Evolutionary conservation across 495 filamentous ascomycete genomes (phyloP).

Genomic region (Hypoxylon cercidicola): DNA sequence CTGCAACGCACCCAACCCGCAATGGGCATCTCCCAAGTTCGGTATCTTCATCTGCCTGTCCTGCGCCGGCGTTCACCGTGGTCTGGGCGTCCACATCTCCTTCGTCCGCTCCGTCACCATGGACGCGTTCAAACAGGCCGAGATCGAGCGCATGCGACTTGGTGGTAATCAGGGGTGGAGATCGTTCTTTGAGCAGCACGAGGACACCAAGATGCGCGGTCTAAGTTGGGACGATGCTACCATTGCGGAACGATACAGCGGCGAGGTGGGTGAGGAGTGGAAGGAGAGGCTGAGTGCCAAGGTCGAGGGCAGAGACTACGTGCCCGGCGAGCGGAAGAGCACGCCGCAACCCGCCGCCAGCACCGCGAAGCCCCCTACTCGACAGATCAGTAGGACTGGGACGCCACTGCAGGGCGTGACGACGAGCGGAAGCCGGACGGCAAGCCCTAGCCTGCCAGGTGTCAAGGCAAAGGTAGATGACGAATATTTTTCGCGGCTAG

Average conservation of each 20-base stretch:
- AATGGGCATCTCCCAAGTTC: constrained; percentile 85
- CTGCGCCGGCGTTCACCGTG: constrained; percentile 94
- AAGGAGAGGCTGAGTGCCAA: constrained; percentile 89
- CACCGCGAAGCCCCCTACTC: constrained; percentile 48
- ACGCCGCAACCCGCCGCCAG: constrained; percentile 51
- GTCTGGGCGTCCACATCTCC: constrained; percentile 96
- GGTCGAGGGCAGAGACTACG: constrained; percentile 85
- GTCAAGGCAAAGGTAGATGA: constrained; percentile 74
- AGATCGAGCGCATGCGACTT: constrained; percentile 85
- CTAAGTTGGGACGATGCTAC: constrained; percentile 78
- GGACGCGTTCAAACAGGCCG: constrained; percentile 93
- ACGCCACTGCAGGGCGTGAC: constrained; percentile 68
- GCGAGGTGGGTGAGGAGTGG: constrained; percentile 91
- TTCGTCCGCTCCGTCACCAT: constrained; percentile 97
- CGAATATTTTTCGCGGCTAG: constrained; percentile 87
- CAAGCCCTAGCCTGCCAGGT: constrained; percentile 62
- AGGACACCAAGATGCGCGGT: constrained; percentile 68
- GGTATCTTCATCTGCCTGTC: constrained; percentile 95
- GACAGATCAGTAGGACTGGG: constrained; percentile 43
- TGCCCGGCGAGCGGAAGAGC: constrained; percentile 66
- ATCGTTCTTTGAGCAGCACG: constrained; percentile 79
- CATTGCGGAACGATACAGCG: constrained; percentile 86
- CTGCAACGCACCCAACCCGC: constrained; percentile 91
- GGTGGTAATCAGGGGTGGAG: constrained; percentile 91
- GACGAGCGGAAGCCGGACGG: constrained; percentile 77